Percentiles rank a stretch among this genome's conserved stretches.
These are phyloP conservation scores for Suillus bovinus DNA, from an alignment of 768 basidiomycete genomes.

Conservation along the genomic window DNA sequence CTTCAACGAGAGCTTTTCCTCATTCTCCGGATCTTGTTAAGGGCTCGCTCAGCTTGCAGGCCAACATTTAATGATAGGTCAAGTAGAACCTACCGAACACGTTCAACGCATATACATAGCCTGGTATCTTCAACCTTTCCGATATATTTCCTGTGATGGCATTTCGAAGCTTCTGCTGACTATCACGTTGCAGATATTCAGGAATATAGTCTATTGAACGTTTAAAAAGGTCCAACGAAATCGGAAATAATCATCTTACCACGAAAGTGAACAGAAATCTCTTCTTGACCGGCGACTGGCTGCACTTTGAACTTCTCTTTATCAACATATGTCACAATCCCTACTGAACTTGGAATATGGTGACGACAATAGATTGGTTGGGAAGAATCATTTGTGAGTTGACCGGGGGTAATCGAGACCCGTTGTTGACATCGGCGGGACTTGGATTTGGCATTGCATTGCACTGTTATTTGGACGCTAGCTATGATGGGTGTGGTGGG, in stretches of 20 bases:
- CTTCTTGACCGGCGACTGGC: slow-evolving; percentile 33
- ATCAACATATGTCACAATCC: slow-evolving; percentile 37
- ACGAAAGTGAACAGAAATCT: slow-evolving; percentile 56
- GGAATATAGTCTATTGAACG: slow-evolving; percentile 65
- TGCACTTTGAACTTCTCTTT: slow-evolving; percentile 57
- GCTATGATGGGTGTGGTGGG: no score
- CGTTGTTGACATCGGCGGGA: neutral
- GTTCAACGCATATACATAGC: slow-evolving; percentile 81
- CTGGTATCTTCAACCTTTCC: slow-evolving; percentile 72
- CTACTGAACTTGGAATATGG: neutral
- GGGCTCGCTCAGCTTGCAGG: neutral
- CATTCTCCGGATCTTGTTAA: slow-evolving; percentile 30
- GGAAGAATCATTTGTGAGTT: neutral
- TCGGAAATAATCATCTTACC: slow-evolving; percentile 37
- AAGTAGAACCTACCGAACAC: slow-evolving; percentile 29
- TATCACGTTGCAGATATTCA: slow-evolving; percentile 56
- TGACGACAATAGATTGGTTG: neutral
- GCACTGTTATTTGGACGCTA: neutral
- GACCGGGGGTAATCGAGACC: no score
- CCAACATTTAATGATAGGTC: neutral
- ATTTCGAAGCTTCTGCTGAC: slow-evolving; percentile 51
- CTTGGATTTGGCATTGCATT: neutral
- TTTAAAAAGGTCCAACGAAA: slow-evolving; percentile 2
- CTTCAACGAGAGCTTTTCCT: slow-evolving; percentile 61
- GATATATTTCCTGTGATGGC: slow-evolving; percentile 56